These are phyloP conservation scores for Excoecaria agallocha DNA, from an alignment of 345 rosid species.

Conservation along the genomic window DNA sequence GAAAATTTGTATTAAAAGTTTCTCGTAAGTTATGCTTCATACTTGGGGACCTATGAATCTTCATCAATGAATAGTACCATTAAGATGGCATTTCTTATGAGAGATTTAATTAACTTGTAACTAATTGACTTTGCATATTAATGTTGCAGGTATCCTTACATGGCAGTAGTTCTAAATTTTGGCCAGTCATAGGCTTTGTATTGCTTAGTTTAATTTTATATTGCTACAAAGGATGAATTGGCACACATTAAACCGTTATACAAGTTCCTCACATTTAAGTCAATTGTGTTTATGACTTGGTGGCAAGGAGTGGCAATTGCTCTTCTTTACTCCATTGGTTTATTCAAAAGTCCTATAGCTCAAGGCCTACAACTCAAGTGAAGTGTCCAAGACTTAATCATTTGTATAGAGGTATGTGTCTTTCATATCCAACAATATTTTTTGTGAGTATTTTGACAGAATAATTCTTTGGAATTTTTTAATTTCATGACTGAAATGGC, in stretches of 20 bases:
- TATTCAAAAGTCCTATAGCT: conserved; percentile 79
- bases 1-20: not conserved
- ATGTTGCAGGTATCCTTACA: no score
- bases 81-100: no score
- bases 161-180: conserved; percentile 88
- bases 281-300: conserved; percentile 97
- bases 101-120: no score
- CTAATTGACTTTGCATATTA: no score
- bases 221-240: conserved; percentile 82
- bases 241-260: conserved; percentile 91
- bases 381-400: conserved; percentile 92
- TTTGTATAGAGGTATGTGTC: conserved; percentile 90
- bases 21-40: not conserved
- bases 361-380: conserved; percentile 83
- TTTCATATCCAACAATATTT: conserved; percentile 18
- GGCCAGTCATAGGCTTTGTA: conserved; percentile 99
- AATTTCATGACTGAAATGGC: no score
- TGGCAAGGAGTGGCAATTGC: conserved; percentile 99
- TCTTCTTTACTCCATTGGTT: conserved; percentile 70
- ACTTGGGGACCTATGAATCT: not conserved
- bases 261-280: conserved; percentile 87
- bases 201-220: conserved; percentile 92
- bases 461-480: conserved; percentile 8
- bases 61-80: not conserved
- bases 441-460: not conserved